Evolutionary conservation across 2,329 filamentous ascomycete species (phyloP).

Genomic region (Paracorniculantispora psalliotae): DNA sequence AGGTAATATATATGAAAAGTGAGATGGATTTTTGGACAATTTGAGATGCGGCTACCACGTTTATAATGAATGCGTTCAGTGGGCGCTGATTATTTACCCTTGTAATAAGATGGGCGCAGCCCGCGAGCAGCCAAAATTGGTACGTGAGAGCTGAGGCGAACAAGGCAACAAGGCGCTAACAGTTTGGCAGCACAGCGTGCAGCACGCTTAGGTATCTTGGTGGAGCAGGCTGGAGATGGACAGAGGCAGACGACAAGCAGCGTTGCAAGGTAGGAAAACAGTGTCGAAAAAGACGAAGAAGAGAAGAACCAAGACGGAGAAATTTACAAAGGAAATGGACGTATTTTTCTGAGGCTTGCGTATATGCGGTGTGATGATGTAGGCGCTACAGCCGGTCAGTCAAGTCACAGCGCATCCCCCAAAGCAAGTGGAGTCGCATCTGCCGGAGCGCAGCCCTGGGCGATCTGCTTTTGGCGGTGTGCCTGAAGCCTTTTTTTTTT

Average conservation of each 20-base stretch:
- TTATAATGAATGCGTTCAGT: too few species aligned
- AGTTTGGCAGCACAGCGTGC: not conserved
- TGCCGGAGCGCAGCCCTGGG: not conserved
- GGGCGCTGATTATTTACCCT: too few species aligned
- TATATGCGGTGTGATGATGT: too few species aligned
- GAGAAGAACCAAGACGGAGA: too few species aligned
- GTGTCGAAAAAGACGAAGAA: not conserved
- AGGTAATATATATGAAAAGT: too few species aligned
- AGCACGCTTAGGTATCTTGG: not conserved
- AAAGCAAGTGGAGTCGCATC: not conserved
- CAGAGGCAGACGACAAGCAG: not conserved
- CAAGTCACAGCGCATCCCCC: not conserved
- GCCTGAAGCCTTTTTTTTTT: not conserved
- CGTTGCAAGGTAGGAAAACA: not conserved
- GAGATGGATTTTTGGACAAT: too few species aligned
- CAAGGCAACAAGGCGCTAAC: not conserved
- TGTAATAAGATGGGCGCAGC: too few species aligned
- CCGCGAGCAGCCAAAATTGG: too few species aligned
- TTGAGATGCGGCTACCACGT: too few species aligned
- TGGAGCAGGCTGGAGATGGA: not conserved
- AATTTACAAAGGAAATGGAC: too few species aligned
- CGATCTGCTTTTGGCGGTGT: constrained; percentile 7
- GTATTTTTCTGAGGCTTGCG: too few species aligned
- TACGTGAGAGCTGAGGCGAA: too few species aligned
- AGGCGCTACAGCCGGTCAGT: not conserved